Base-by-base conservation (phyloP, 768 basidiomycete species). In the Pulveroboletus sp. region DNA sequence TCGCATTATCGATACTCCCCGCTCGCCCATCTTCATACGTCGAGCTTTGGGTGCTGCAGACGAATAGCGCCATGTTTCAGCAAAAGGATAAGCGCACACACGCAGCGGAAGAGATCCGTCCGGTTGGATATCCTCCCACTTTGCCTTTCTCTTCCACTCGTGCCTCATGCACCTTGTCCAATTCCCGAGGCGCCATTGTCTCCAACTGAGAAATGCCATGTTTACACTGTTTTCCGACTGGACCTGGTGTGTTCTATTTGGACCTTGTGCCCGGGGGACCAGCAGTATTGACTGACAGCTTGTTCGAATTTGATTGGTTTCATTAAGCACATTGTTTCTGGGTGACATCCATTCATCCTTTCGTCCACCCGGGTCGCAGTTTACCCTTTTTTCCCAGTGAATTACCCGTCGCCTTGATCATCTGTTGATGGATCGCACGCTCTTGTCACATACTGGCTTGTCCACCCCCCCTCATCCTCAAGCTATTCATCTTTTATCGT, bases 51-150 rank as follows among this genome's bases (percentile, higher is more conserved):
- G 36, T 14, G 3, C n/a, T 2, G 26, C 41, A 32, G 28, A 47
- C 18, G 6, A 9, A 21, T 32, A 3, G 18, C 1, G 9, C 6
- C 33, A 6, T 5, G 15, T 21, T 40, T 35, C 11, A 35, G 31
- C 12, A 14, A 8, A 12, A 36, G 24, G 21, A 39, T 21, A 18
- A 11, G 30, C 24, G 8, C 32, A 40, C 32, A 46, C 24, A n/a
- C 21, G 32, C 10, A 30, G 47, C 59, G 64, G 62, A 59, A 57
- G 41, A 65, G 61, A 61, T 64, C 63, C 63, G 63, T 44, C 63
- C 63, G 58, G 42, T 6, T 18, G 26, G 17, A 8, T 42, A 17
- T 46, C 31, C 50, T 53, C 41, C 9, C 38, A 21, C 49, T 18
- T 28, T 39, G 15, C 32, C 3, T 21, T 21, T 21, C 21, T 3